phyloP scores from a whole-genome alignment of 2,329 filamentous ascomycete species.

The Ophiostoma fasciatum region DNA sequence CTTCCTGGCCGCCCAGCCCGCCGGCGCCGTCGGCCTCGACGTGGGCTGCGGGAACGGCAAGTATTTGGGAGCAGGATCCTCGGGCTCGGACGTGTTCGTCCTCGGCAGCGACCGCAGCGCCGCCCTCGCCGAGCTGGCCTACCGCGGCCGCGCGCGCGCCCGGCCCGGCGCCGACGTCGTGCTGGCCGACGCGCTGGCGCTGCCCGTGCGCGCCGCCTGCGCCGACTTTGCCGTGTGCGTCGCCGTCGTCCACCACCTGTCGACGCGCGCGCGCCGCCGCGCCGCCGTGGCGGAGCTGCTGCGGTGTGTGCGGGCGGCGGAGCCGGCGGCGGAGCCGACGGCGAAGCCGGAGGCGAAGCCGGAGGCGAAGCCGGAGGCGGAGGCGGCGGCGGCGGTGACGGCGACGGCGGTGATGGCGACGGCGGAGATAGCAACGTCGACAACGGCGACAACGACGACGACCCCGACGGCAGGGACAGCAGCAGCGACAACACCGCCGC shows the following conservation, averaged over 20 bases:
- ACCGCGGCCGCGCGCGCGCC: slow-evolving; percentile 14
- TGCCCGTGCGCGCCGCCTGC: slow-evolving; percentile 52
- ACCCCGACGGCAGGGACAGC: no score
- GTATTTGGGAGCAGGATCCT: slow-evolving; percentile 43
- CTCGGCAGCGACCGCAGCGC: slow-evolving; percentile 71
- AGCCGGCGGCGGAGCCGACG: background rate
- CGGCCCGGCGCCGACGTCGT: slow-evolving; percentile 42
- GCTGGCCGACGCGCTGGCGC: slow-evolving; percentile 68
- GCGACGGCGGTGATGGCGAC: no score
- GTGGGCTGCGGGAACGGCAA: slow-evolving; percentile 96
- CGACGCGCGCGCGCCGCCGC: slow-evolving; percentile 56
- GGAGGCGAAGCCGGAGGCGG: slow-evolving; percentile 11
- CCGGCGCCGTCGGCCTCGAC: slow-evolving; percentile 72
- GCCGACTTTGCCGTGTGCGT: slow-evolving; percentile 85
- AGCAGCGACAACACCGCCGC: background rate
- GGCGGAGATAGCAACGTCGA: no score
- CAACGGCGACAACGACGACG: no score
- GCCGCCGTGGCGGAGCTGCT: slow-evolving; percentile 61
- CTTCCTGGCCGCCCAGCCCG: slow-evolving; percentile 51
- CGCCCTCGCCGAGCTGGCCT: slow-evolving; percentile 36
- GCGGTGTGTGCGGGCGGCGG: slow-evolving; percentile 37
- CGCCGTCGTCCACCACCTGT: slow-evolving; percentile 87
- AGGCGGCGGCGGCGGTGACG: background rate
- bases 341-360: background rate
- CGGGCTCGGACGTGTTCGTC: slow-evolving; percentile 48